Conservation (phyloP, 805 yeast species). For the Suhomyces sp. region DNA sequence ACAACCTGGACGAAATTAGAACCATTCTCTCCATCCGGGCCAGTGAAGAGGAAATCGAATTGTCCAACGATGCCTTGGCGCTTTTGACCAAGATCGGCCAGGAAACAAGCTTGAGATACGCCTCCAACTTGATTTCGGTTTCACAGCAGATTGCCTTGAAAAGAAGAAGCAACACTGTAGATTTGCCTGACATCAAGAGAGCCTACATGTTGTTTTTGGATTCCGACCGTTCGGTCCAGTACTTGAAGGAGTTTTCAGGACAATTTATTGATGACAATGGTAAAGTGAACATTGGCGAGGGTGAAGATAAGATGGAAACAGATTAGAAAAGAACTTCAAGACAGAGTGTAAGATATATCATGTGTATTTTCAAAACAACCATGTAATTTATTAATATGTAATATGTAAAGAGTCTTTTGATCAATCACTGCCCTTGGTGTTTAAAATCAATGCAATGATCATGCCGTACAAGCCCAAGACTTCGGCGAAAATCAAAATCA, state of each 20-base stretch:
- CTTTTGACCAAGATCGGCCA: conserved; percentile 84
- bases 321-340: conserved; percentile 6
- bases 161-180: conserved; percentile 70
- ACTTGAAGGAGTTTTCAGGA: conserved; percentile 62
- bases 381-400: neutral
- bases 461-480: conserved; percentile 89
- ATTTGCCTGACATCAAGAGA: conserved; percentile 79
- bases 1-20: conserved; percentile 78
- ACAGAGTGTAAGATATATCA: neutral
- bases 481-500: conserved; percentile 87
- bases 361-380: neutral
- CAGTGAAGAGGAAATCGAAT: conserved; percentile 88
- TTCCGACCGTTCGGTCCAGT: conserved; percentile 83
- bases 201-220: conserved; percentile 86
- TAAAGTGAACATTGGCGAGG: conserved; percentile 54
- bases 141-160: conserved; percentile 82
- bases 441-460: conserved; percentile 90
- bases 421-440: conserved; percentile 75
- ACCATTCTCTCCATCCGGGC: conserved; percentile 87
- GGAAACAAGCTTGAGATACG: conserved; percentile 89
- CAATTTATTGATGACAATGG: conserved; percentile 82
- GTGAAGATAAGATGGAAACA: conserved; percentile 38
- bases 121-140: conserved; percentile 86
- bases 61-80: conserved; percentile 78
- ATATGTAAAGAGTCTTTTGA: neutral